Conservation (phyloP, 306 rosid species). For the Trifolium subterraneum region DNA sequence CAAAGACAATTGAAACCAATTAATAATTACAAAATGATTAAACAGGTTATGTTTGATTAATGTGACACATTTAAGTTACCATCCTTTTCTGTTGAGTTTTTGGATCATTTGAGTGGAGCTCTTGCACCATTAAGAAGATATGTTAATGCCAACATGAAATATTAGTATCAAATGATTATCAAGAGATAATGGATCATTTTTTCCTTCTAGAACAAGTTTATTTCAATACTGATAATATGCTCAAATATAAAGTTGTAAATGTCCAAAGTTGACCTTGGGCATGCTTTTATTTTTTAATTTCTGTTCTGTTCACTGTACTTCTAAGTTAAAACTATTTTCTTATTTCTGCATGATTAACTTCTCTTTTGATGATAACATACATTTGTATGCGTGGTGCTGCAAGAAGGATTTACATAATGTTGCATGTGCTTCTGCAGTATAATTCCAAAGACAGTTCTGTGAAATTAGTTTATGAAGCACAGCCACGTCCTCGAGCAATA, state of each 20-base stretch:
- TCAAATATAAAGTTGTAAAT: constrained; percentile 7
- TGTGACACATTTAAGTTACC: constrained; percentile 1
- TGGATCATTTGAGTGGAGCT: neutral
- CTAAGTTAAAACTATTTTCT: constrained; percentile 9
- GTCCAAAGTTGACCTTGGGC: neutral
- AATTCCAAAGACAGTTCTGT: constrained; percentile 95
- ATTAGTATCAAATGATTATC: constrained; percentile 4
- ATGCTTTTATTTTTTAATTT: neutral
- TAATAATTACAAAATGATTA: neutral
- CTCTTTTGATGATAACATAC: constrained; percentile 1
- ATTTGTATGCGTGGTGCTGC: neutral
- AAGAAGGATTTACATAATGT: constrained; percentile 37
- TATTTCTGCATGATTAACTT: neutral
- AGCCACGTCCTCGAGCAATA: constrained; percentile 90
- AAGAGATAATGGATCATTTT: neutral
- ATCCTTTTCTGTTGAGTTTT: neutral
- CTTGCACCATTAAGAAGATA: neutral
- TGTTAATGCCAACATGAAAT: neutral
- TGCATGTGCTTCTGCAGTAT: constrained; percentile 72
- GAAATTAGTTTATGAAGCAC: constrained; percentile 93
- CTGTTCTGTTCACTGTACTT: neutral
- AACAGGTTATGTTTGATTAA: neutral
- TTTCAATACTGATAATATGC: neutral
- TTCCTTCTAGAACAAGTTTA: neutral
- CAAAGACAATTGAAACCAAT: neutral